Evolutionary conservation across 2,329 filamentous ascomycete genomes (phyloP), one percentile per base, ranked within the genome.

Genomic region (Pseudogymnoascus sp.): DNA sequence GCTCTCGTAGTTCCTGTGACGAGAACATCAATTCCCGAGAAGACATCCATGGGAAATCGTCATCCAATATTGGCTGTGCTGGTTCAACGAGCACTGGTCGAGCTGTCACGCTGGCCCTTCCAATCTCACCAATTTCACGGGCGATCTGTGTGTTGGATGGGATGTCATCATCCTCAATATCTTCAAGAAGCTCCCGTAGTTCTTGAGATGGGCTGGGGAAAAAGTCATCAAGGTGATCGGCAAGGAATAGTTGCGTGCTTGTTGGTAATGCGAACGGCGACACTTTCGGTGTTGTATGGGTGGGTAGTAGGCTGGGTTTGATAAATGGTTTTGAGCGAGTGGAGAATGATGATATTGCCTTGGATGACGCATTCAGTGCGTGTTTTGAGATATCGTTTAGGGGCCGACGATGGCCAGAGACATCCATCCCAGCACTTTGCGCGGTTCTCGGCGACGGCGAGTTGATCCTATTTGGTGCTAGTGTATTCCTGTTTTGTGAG

Each of bases 181-280:
- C 76, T 34, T 80, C 78, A 1, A 75, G 70, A 2, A 86, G 72
- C 69, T 86, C 83, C 16, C 78, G 75, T 5, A 77, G 75, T 69
- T 84, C 80, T 68, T 86, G 83, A 0, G 81, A 83, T 0, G 81
- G 77, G n/a, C 78, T 81, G 0, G 82, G 82, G 51, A 84, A 81
- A 65, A 84, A 78, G 62, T 83, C 81, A 40, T 83, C 81, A 6
- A 81, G 68, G 64, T 82, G 76, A 42, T 71, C 69, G 31, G 77
- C 72, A 7, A 84, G 73, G n/a, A 85, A 83, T 7, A 78, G 74
- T 65, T 84, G 83, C 0, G 82, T 85, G 80, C 81, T 29, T 73
- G 76, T 76, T 16, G 68, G 73, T 1, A 67, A 26, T 5, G 8
- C 5, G 1, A 34, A 34, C 29, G 62, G 37, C 57, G 14, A 37